Conservation (phyloP, 345 rosid genomes). For the Capsella bursapastoris region DNA sequence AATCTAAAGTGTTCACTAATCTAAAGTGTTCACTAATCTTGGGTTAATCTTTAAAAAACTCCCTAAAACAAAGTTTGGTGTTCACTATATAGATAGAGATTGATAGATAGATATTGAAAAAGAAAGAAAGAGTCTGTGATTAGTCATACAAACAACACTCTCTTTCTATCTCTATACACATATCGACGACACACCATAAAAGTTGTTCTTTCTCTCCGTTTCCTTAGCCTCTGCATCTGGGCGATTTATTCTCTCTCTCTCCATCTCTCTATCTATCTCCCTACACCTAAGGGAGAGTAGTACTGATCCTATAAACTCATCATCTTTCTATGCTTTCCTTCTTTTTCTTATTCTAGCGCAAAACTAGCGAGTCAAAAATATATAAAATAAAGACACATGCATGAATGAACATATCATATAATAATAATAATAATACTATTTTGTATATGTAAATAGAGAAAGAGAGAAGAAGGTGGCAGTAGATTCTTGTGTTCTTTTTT, state of each 20-base stretch:
- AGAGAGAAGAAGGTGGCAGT: conserved; percentile 29
- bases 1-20: no score
- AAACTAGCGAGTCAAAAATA: conserved; percentile 40
- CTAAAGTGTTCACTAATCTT: no score
- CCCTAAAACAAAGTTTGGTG: no score
- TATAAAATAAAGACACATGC: conserved; percentile 43
- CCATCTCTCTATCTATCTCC: conserved; percentile 42
- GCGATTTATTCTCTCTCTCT: conserved; percentile 55
- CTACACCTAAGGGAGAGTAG: conserved; percentile 35
- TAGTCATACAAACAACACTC: background rate
- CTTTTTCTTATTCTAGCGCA: conserved; percentile 47
- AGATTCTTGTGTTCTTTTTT: conserved; percentile 36
- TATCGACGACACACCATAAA: conserved; percentile 40
- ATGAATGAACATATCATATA: conserved; percentile 37
- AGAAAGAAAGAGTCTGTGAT: conserved; percentile 37
- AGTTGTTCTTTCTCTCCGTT: conserved; percentile 69
- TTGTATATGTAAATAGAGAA: conserved; percentile 10
- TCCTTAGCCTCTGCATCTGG: conserved; percentile 83
- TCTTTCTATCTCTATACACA: conserved; percentile 23
- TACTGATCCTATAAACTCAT: conserved; percentile 48
- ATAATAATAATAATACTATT: background rate
- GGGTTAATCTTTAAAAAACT: no score
- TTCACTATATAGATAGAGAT: no score
- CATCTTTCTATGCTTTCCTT: conserved; percentile 69
- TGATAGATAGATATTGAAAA: background rate